Base-by-base conservation (phyloP, 495 filamentous ascomycete genomes). In the Rusavskia elegans region DNA sequence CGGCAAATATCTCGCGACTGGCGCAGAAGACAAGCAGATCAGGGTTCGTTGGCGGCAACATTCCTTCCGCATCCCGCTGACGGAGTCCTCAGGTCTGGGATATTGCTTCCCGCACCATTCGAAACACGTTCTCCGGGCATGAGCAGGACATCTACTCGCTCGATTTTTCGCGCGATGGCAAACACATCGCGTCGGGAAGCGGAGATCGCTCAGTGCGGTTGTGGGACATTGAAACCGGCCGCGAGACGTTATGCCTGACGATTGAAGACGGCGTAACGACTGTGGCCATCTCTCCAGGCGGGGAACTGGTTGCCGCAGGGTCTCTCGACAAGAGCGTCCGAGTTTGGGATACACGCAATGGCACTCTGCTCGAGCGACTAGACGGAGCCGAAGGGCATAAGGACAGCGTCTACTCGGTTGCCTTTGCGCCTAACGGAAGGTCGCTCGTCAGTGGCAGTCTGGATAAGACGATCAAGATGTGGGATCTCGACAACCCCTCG, bases 381-480 rank as follows among this genome's bases (percentile, higher is more conserved):
- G 87, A 94, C 60, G 88, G 84, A 23, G 76, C 80, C 6, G 87
- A 93, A 57, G 87, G 87, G 27, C 87, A 93, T 71, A 87, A 87
- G 64, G 87, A 93, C 57, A 88, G 84, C 57, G 87, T 94, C n/a
- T 94, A 94, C 62, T 87, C 82, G 39, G 87, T 94, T 46, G 87
- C 87, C 3, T 94, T 94, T 63, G 85, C 87, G 27, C 87, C 87
- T 25, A 89, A 87, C 56, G 86, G 87, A 48, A 82, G 83, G 52
- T 85, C 89, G 57, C 78, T 94, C 48, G 86, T 94, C 61, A 88
- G 84, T 61, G 87, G 87, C 52, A 88, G 84, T 76, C 70, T 94
- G 56, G 87, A 94, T 65, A 90, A 89, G 75, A 92, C 87, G 3
- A 94, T 94, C 71, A 94, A 94, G 74, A 85, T 92, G 75, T 94